phyloP scores from a whole-genome alignment of 129 eudicot genomes.

The Solidago caesia region DNA sequence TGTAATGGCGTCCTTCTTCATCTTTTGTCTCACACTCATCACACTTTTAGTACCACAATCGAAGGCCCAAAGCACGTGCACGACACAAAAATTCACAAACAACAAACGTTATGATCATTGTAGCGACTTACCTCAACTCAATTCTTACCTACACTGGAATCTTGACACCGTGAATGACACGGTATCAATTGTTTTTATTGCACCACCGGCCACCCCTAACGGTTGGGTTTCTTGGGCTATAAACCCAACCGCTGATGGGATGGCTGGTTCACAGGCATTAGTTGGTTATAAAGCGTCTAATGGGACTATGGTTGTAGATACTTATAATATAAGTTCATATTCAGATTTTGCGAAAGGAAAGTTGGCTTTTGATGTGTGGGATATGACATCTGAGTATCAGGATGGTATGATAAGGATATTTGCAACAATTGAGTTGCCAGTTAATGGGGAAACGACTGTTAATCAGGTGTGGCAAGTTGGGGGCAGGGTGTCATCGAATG shows the following conservation, averaged over 20 bases:
- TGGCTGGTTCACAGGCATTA: conserved; percentile 70
- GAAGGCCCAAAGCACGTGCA: conserved; percentile 42
- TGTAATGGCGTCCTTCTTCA: conserved; percentile 32
- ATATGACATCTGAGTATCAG: conserved; percentile 35
- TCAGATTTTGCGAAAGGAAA: conserved; percentile 33
- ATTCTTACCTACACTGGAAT: conserved; percentile 61
- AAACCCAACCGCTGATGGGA: conserved; percentile 72
- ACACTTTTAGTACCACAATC: conserved; percentile 2
- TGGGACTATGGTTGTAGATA: conserved; percentile 52
- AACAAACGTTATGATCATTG: conserved; percentile 48
- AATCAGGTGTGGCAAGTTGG: conserved; percentile 97
- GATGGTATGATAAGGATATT: conserved; percentile 53
- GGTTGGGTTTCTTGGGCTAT: conserved; percentile 93
- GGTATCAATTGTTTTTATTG: conserved; percentile 57
- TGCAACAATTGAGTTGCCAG: conserved; percentile 57
- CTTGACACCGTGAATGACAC: conserved; percentile 36
- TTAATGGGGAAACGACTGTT: conserved; percentile 29
- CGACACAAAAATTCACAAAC: conserved; percentile 54
- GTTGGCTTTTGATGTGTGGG: conserved; percentile 49
- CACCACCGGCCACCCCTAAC: conserved; percentile 45
- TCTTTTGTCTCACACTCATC: conserved; percentile 18
- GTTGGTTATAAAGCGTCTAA: conserved; percentile 41
- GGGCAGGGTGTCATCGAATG: conserved; percentile 36
- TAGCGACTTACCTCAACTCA: conserved; percentile 48
- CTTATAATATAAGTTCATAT: conserved; percentile 60